phyloP scores from a whole-genome alignment of 2,329 filamentous ascomycete genomes.

The Neonectria coccinea region DNA sequence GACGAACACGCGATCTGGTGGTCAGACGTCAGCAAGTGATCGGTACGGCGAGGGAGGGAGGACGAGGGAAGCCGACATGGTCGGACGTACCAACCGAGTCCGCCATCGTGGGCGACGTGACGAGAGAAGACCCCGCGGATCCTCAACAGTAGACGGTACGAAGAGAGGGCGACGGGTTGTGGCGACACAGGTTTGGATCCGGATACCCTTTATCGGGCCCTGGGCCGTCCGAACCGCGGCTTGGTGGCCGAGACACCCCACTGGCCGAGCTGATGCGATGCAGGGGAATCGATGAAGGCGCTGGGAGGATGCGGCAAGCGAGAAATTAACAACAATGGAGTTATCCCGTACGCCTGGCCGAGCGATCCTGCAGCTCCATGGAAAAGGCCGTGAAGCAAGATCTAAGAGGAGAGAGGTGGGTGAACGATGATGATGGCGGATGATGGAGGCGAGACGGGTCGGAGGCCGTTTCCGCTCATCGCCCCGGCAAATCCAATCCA shows the following conservation, averaged over 20 bases:
- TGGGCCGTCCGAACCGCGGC: conserved; percentile 45
- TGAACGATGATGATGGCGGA: conserved; percentile 19
- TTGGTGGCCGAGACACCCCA: conserved; percentile 46
- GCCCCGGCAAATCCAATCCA: conserved; percentile 22
- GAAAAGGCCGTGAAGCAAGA: conserved; percentile 10
- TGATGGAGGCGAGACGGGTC: conserved; percentile 20
- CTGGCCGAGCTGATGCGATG: conserved; percentile 21
- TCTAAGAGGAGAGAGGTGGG: conserved; percentile 7
- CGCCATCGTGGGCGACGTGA: conserved; percentile 41
- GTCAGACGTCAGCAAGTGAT: conserved; percentile 24
- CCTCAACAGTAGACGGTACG: conserved; percentile 29
- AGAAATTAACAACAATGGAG: conserved; percentile 7
- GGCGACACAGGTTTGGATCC: conserved; percentile 31
- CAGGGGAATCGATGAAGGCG: conserved; percentile 16
- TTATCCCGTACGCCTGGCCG: conserved; percentile 28
- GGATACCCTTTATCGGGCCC: conserved; percentile 43
- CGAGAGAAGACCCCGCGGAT: conserved; percentile 31
- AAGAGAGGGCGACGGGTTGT: conserved; percentile 31
- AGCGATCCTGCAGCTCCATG: conserved; percentile 40
- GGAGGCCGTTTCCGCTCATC: conserved; percentile 30
- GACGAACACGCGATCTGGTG: conserved; percentile 93
- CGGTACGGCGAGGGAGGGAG: conserved; percentile 1
- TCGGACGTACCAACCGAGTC: conserved; percentile 47
- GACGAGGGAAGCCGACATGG: conserved; percentile 10
- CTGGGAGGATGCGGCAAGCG: conserved; percentile 18